Evolutionary conservation across 2,329 filamentous ascomycete genomes (phyloP), one percentile per base, ranked within the genome.

Genomic region (Graphilbum fragrans): DNA sequence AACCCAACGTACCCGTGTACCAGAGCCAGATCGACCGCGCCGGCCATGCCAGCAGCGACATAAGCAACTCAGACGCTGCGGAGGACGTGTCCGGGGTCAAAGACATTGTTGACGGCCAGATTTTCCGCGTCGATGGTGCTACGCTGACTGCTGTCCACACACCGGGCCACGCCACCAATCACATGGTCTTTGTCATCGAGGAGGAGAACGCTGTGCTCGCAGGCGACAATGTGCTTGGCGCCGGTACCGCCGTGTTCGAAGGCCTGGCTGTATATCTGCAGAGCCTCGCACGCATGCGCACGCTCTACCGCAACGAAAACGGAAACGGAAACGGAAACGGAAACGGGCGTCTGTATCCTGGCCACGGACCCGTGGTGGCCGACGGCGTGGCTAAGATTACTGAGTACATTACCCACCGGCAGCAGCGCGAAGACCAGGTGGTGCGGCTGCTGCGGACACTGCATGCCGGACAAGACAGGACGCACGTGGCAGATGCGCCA

Each of bases 341-440:
- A n/a, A 60, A 58, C 1, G 82, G 83, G 1, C 67, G 75, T 37
- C 86, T 80, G 2, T 96, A 94, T 57, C 90, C 92, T 0, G 90
- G 85, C 4, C 92, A 98, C 54, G 92, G 92, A 0, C 72, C 80
- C 0, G 75, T 92, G 3, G 69, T 96, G 20, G 72, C 79, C 31
- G 72, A 92, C 47, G 85, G 84, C 0, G 73, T 69, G 20, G 66
- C 63, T 20, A 90, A 77, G 55, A 82, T 96, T 41, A 52, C 63
- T 18, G 86, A 94, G 58, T 96, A 98, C 56, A 84, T 96, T 50
- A 59, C 66, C 45, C 92, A 96, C 62, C 72, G 90, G 25, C 72
- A 77, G 52, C 73, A 83, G 62, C 73, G 92, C 19, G 90, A 96
- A 60, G 68, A 77, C 31, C 84, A 94, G 57, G 77, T 93, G 5